Base-by-base conservation (phyloP, 352 stramenopile genomes). In the Phytophthora ramorum region DNA sequence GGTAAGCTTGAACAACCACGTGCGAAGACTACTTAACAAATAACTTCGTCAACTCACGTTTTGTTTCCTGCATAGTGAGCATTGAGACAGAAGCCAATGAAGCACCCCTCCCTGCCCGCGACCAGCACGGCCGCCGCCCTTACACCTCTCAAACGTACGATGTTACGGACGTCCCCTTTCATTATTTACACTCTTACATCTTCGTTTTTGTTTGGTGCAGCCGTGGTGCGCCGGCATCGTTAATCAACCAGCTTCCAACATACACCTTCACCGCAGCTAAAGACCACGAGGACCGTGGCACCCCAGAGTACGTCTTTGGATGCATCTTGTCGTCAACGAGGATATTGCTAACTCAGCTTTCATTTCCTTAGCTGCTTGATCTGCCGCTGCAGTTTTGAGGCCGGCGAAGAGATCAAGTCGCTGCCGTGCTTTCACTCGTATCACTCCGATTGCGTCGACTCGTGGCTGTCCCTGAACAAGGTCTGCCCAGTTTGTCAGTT, bases 341-440 rank as follows among this genome's bases (percentile, higher is more conserved):
- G 37, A 44, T 16, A 44, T 3, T 22, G 34, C 41, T 59, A 35
- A 55, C 10, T 34, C 26, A 30, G 8, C 26, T 28, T 19, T 34
- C 45, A 22, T 22, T 60, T 28, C 1, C 46, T 20, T 57, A 97
- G 85, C 38, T 98, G 95, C 62, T 74, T 97, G n/a, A 96, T 98
- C 26, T 98, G 95, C 69, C 85, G 97, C 28, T 91, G 91, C 51
- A 75, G 92, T 32, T 98, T 98, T 54, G 72, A 86, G 62, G 69
- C 87, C 10, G 92, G 92, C 35, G 95, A 98, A 49, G 83, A 97
- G 69, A 92, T 98, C 73, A 96, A 97, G 68, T 97, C 90, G 30
- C 71, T 98, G 47, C 93, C 93, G 26, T 98, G 95, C 68, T 97
- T 97, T 62, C 95, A 98, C 66, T 96, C 86, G 30, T 98, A 98